These are phyloP conservation scores for Parathielavia hyrcaniae DNA, from an alignment of 495 filamentous ascomycete genomes.

Conservation along the genomic window DNA sequence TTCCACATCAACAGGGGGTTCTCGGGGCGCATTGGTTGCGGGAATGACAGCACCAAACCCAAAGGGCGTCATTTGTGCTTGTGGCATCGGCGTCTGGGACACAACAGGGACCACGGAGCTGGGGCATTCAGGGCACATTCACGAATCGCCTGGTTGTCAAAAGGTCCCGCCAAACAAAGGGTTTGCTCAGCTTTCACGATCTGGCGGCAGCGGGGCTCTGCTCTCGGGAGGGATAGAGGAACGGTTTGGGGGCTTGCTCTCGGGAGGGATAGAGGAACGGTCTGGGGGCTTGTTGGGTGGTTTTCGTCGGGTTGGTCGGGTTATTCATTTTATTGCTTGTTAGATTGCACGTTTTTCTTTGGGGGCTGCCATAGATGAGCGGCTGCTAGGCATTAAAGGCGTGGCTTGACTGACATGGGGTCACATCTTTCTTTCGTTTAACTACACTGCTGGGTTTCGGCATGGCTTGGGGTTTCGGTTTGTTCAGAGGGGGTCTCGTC, in stretches of 20 bases:
- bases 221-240: constrained; percentile 10
- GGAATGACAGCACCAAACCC: background rate
- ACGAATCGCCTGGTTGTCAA: background rate
- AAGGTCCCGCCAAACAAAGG: background rate
- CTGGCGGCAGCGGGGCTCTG: background rate
- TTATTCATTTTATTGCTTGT: constrained; percentile 7
- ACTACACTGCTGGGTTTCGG: background rate
- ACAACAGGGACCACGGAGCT: background rate
- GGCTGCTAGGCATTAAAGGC: constrained; percentile 7
- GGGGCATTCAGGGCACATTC: background rate
- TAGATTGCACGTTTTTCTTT: constrained; percentile 9
- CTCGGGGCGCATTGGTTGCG: background rate
- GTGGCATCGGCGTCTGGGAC: background rate
- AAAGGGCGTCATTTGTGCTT: background rate
- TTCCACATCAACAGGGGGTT: background rate
- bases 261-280: constrained; percentile 9
- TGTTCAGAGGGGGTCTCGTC: background rate
- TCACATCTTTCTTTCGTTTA: background rate
- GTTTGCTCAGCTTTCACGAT: background rate
- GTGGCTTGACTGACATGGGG: background rate
- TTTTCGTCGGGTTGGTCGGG: background rate
- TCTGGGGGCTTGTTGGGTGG: background rate
- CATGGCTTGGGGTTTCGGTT: background rate
- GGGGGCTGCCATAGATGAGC: constrained; percentile 8
- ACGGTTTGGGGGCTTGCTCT: background rate